phyloP scores from a whole-genome alignment of 345 rosid species.

The Syzygium oleosum region DNA sequence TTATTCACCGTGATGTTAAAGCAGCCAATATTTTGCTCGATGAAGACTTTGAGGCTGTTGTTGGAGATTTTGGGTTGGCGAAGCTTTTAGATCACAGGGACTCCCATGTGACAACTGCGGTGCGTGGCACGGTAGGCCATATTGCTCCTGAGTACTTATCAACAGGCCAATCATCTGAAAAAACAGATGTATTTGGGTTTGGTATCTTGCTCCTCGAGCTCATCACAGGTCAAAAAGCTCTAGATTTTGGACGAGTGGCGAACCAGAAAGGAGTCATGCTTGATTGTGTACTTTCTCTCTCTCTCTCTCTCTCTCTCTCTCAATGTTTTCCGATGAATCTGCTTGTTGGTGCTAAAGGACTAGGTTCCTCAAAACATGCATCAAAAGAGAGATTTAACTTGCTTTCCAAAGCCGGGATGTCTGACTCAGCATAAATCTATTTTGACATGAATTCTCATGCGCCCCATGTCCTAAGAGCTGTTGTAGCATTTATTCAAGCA shows the following conservation, averaged over 20 bases:
- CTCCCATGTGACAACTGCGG: constrained; percentile 90
- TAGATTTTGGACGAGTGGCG: constrained; percentile 80
- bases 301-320: neutral
- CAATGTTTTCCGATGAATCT: neutral
- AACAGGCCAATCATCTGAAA: constrained; percentile 89
- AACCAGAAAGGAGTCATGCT: constrained; percentile 95
- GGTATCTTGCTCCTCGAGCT: constrained; percentile 94
- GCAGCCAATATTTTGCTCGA: constrained; percentile 92
- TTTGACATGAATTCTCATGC: neutral
- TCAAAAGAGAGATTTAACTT: neutral
- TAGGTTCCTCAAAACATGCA: neutral
- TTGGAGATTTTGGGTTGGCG: constrained; percentile 95
- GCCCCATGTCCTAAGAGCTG: neutral
- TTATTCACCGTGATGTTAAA: constrained; percentile 92
- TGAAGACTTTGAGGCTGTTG: constrained; percentile 94
- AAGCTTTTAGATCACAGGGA: constrained; percentile 95
- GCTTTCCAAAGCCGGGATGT: neutral
- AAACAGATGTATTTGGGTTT: constrained; percentile 90
- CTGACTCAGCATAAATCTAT: neutral
- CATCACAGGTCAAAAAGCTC: constrained; percentile 81
- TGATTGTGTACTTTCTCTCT: constrained; percentile 51
- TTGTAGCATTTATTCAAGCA: neutral
- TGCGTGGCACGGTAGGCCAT: constrained; percentile 92
- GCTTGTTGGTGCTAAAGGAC: neutral
- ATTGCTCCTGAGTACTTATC: constrained; percentile 94